Percentiles rank a stretch among this genome's conserved stretches.
Evolutionary conservation across 352 stramenopile species (phyloP).

Genomic region (Globisporangium cederbergense): DNA sequence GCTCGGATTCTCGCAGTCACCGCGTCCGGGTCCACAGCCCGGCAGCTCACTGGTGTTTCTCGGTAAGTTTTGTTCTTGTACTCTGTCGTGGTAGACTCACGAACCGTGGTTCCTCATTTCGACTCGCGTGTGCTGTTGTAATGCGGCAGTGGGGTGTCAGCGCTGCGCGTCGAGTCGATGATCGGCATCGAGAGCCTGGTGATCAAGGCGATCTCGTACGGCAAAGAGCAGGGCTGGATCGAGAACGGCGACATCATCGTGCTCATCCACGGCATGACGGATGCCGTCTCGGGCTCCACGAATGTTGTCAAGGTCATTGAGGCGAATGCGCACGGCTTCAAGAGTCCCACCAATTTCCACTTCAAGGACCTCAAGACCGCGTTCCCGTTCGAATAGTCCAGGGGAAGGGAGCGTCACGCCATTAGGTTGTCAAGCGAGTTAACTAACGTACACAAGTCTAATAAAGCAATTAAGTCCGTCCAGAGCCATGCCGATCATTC

Average conservation of each 20-base stretch:
- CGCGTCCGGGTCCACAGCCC: slow-evolving; percentile 56
- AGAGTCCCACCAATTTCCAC: slow-evolving; percentile 62
- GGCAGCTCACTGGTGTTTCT: slow-evolving; percentile 75
- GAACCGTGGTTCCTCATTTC: neutral
- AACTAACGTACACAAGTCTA: neutral
- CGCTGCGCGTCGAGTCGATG: slow-evolving; percentile 75
- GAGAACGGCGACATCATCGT: slow-evolving; percentile 85
- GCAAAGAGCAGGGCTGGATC: slow-evolving; percentile 80
- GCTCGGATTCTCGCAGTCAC: slow-evolving; percentile 90
- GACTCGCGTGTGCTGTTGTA: neutral
- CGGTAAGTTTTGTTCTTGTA: slow-evolving; percentile 32
- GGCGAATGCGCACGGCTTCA: slow-evolving; percentile 59
- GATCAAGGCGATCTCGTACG: slow-evolving; percentile 78
- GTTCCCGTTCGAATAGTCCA: slow-evolving; percentile 14
- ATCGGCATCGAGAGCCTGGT: slow-evolving; percentile 83
- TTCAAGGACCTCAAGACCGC: slow-evolving; percentile 51
- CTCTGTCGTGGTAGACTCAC: neutral
- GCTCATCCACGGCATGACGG: slow-evolving; percentile 86
- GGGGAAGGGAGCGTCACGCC: neutral
- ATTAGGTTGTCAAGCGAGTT: neutral
- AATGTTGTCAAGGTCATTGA: slow-evolving; percentile 91
- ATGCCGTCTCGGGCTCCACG: slow-evolving; percentile 73
- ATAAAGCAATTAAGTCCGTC: neutral
- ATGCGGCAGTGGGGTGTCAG: slow-evolving; percentile 50
- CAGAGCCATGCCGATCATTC: neutral